Conservation (phyloP, 345 rosid species). For the Lumnitzera littorea region DNA sequence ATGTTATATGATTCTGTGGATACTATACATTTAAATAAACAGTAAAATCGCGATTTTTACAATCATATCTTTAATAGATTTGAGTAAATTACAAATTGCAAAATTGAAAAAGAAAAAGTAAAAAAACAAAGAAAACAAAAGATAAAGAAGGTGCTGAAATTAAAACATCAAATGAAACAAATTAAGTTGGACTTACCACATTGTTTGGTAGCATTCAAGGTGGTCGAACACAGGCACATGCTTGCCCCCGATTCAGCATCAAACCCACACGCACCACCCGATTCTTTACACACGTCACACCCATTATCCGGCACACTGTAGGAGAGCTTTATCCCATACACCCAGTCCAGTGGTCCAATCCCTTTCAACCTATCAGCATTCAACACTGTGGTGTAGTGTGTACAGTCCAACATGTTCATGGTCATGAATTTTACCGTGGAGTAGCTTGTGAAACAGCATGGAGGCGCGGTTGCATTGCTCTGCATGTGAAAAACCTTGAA, state of each 20-base stretch:
- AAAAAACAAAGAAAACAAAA: no score
- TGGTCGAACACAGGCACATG: conserved; percentile 64
- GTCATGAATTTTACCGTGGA: conserved; percentile 76
- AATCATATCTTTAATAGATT: no score
- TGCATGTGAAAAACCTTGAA: conserved; percentile 50
- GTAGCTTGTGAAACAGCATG: conserved; percentile 82
- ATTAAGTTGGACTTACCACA: conserved; percentile 45
- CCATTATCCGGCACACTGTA: conserved; percentile 62
- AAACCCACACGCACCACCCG: conserved; percentile 84
- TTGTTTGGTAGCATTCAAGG: conserved; percentile 50
- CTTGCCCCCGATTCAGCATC: conserved; percentile 60
- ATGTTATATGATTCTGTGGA: no score
- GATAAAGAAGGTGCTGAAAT: no score
- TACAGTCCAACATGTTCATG: conserved; percentile 84
- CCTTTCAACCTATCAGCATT: conserved; percentile 44
- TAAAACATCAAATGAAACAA: no score
- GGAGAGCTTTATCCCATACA: conserved; percentile 68
- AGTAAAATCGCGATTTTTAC: no score
- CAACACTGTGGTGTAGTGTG: conserved; percentile 63
- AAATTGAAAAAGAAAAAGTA: no score
- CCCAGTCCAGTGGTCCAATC: conserved; percentile 70
- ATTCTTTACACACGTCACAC: conserved; percentile 53
- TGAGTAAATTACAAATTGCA: no score
- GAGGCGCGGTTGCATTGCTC: conserved; percentile 44
- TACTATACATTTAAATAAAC: no score